phyloP scores from a whole-genome alignment of 2,329 filamentous ascomycete species.

The Fonsecaea multimorphosa region DNA sequence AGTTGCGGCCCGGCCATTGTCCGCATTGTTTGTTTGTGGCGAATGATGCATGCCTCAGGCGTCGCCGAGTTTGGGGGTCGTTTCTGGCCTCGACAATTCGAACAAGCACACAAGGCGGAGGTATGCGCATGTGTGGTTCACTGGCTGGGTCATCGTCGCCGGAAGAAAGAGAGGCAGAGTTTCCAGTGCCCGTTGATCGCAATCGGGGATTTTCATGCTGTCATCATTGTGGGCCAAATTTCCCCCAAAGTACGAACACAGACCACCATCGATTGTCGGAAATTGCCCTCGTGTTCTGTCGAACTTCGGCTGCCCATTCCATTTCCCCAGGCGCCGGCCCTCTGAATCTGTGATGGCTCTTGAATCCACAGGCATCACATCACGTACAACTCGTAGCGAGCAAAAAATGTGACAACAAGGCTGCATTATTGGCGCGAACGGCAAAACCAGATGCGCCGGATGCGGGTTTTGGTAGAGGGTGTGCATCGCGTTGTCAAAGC shows the following conservation, averaged over 20 bases:
- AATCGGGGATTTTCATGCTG: constrained; percentile 5
- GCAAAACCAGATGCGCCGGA: not conserved
- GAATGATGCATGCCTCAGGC: constrained; percentile 9
- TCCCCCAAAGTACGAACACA: constrained; percentile 3
- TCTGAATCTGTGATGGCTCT: not conserved
- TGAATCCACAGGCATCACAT: not conserved
- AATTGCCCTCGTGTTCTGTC: constrained; percentile 19
- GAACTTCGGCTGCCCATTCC: not conserved
- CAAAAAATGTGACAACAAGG: not conserved
- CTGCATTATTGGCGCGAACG: not conserved
- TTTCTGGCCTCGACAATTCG: not conserved
- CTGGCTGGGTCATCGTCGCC: not conserved
- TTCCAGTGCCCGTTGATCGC: not conserved
- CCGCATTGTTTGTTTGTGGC: constrained; percentile 7
- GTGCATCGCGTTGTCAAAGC: not conserved
- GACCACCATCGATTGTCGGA: constrained; percentile 10
- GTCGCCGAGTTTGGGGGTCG: not conserved
- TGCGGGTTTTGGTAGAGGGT: not conserved
- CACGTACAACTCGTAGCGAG: not conserved
- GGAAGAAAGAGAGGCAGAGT: not conserved
- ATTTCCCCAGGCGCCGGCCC: constrained; percentile 10
- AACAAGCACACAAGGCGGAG: not conserved
- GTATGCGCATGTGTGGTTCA: not conserved
- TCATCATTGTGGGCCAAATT: constrained; percentile 19
- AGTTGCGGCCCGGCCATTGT: not conserved